Evolutionary conservation across 331 rosid species (phyloP).

Genomic region (Malus hybrid): DNA sequence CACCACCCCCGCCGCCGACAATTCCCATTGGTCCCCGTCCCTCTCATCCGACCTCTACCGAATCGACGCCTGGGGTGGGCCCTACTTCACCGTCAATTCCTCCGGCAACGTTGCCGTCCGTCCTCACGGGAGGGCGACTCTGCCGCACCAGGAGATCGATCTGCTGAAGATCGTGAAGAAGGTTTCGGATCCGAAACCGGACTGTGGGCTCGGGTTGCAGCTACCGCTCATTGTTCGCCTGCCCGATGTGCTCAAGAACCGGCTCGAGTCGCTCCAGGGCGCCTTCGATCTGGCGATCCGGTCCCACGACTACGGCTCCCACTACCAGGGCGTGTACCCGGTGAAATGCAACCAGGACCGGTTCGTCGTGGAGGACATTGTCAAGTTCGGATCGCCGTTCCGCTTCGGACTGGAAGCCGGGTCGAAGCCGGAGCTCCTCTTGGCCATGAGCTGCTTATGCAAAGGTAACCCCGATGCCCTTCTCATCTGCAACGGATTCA

Average conservation of each 20-base stretch:
- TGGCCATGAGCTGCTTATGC: conserved; percentile 92
- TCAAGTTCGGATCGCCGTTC: conserved; percentile 29
- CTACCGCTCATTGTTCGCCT: conserved; percentile 78
- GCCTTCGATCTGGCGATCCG: conserved; percentile 68
- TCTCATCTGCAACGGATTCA: conserved; percentile 80
- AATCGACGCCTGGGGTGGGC: conserved; percentile 77
- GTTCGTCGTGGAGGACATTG: conserved; percentile 87
- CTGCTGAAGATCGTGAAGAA: conserved; percentile 76
- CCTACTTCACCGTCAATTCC: conserved; percentile 64
- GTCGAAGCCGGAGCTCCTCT: conserved; percentile 83
- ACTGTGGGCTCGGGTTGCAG: conserved; percentile 66
- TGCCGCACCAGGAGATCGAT: conserved; percentile 92
- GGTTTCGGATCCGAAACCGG: conserved; percentile 59
- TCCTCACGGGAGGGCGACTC: conserved; percentile 56
- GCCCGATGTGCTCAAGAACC: conserved; percentile 74
- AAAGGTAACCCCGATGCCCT: conserved; percentile 69
- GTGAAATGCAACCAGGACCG: conserved; percentile 97
- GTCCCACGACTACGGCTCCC: conserved; percentile 55
- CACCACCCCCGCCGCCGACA: not conserved
- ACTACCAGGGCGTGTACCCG: conserved; percentile 91
- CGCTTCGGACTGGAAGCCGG: conserved; percentile 76
- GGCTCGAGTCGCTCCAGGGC: conserved; percentile 66
- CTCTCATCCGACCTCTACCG: conserved; percentile 53
- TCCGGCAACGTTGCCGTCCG: conserved; percentile 50
- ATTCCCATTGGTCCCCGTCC: conserved; percentile 58